These are phyloP conservation scores for Suillus spraguei DNA, from an alignment of 768 basidiomycete genomes.

Conservation along the genomic window DNA sequence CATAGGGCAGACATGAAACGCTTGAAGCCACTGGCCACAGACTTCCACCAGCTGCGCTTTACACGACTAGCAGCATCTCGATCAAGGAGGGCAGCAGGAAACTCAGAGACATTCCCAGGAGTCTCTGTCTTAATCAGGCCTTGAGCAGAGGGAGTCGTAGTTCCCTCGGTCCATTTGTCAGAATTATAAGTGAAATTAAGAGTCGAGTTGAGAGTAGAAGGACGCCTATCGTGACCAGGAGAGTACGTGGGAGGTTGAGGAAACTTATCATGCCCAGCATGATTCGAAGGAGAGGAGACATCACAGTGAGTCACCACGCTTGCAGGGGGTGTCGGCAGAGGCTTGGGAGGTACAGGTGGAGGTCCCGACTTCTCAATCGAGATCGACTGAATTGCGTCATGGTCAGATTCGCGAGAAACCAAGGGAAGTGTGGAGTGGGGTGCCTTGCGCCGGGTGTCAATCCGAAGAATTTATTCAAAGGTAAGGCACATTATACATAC, in stretches of 20 bases:
- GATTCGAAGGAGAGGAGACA: slow-evolving; percentile 15
- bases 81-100: not conserved
- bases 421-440: slow-evolving; percentile 28
- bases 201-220: slow-evolving; percentile 20
- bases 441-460: slow-evolving; percentile 19
- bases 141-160: slow-evolving; percentile 24
- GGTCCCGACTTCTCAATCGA: slow-evolving; percentile 25
- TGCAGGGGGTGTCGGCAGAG: slow-evolving; percentile 34
- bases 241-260: slow-evolving; percentile 30
- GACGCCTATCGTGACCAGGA: slow-evolving; percentile 32
- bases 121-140: slow-evolving; percentile 25
- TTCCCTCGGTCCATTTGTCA: slow-evolving; percentile 33
- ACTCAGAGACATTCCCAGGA: slow-evolving; percentile 22
- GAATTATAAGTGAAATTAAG: slow-evolving; percentile 22
- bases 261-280: slow-evolving; percentile 17
- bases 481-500: slow-evolving; percentile 22
- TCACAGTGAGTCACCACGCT: slow-evolving; percentile 31
- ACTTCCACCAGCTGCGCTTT: slow-evolving; percentile 4
- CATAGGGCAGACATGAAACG: not conserved
- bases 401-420: slow-evolving; percentile 24
- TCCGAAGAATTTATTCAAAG: slow-evolving; percentile 6
- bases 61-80: not conserved
- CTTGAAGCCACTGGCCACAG: not conserved
- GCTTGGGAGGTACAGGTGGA: slow-evolving; percentile 28
- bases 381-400: slow-evolving; percentile 8